Base-by-base conservation (phyloP, 2,329 filamentous ascomycete genomes). In the Aspergillus cejpii region DNA sequence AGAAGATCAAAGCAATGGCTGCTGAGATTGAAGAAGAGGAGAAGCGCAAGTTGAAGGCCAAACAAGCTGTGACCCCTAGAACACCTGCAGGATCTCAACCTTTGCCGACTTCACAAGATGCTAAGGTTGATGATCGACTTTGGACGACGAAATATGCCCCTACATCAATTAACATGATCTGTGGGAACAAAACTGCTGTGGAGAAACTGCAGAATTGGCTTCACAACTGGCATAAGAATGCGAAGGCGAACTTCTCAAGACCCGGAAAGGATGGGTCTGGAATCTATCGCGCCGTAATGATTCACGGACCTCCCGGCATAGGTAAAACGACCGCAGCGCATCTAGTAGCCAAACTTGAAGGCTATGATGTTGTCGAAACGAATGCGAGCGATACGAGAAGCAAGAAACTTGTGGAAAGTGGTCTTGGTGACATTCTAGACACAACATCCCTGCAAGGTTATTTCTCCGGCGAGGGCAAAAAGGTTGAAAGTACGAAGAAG, bases 261-360 rank as follows among this genome's bases (percentile, higher is more conserved):
- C 80, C 82, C 47, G 92, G 92, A 0, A 77, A 85, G 7, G 90
- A 97, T 66, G 92, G 90, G 1, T 83, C 83, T 63, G 91, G 91
- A 26, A 77, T 77, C 0, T 86, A 85, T 57, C 83, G 92, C 52
- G 87, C 91, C n/a, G 83, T 97, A 53, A 94, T 97, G 63, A 84
- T 98, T 43, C 90, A 94, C 54, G 92, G 92, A 0, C 91, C 92
- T 12, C 92, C 92, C 23, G 92, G 92, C 14, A 95, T 98, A 54
- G 92, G 92, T 55, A 98, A 98, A 70, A 98, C 92, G 2, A 98
- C 92, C 24, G 88, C 94, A 39, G 92, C 92, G 19, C 92, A 98
- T 71, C 74, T 98, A 23, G 87, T 94, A 12, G 91, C 92, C 0
- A 94, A 89, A 60, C 71, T 97, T 15, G 90, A 94, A 62, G 90